phyloP scores from a whole-genome alignment of 2,329 filamentous ascomycete species.

The Fusarium sterilihyphosum region DNA sequence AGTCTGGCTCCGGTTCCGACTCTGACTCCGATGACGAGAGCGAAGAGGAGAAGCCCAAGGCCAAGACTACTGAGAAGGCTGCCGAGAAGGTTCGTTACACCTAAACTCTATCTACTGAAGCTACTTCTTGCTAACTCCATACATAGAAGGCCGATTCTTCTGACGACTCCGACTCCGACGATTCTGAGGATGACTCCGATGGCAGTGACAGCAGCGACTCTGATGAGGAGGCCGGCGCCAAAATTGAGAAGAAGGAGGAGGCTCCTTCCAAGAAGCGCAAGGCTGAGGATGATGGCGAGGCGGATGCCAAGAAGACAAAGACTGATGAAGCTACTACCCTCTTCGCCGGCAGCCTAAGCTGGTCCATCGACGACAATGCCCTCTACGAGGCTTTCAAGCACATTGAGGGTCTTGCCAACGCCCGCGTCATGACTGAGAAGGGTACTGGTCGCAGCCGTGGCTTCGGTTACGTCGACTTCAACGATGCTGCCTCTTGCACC shows the following conservation, averaged over 20 bases:
- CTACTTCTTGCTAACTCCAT: conserved; percentile 23
- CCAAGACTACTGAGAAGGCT: conserved; percentile 47
- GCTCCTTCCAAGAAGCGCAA: conserved; percentile 59
- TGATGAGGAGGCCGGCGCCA: conserved; percentile 48
- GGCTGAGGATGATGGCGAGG: conserved; percentile 59
- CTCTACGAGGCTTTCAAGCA: conserved; percentile 83
- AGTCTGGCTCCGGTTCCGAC: conserved; percentile 54
- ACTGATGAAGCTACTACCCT: conserved; percentile 70
- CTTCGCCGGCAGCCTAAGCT: conserved; percentile 90
- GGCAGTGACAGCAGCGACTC: conserved; percentile 48
- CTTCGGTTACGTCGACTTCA: conserved; percentile 93
- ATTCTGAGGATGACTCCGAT: conserved; percentile 49
- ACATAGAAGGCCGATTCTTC: conserved; percentile 44
- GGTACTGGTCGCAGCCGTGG: conserved; percentile 85
- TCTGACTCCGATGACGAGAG: conserved; percentile 52
- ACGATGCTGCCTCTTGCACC: conserved; percentile 71
- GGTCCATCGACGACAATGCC: conserved; percentile 87
- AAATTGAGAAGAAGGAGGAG: conserved; percentile 51
- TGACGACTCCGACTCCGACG: conserved; percentile 47
- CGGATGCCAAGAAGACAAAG: conserved; percentile 74
- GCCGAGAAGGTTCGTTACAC: conserved; percentile 45
- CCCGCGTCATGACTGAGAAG: conserved; percentile 86
- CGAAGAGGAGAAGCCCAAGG: conserved; percentile 49
- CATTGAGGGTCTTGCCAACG: conserved; percentile 76
- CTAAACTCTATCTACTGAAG: neutral